Conservation (phyloP, 176 grass and related monocot genomes). For the Phyllostachys edulis region DNA sequence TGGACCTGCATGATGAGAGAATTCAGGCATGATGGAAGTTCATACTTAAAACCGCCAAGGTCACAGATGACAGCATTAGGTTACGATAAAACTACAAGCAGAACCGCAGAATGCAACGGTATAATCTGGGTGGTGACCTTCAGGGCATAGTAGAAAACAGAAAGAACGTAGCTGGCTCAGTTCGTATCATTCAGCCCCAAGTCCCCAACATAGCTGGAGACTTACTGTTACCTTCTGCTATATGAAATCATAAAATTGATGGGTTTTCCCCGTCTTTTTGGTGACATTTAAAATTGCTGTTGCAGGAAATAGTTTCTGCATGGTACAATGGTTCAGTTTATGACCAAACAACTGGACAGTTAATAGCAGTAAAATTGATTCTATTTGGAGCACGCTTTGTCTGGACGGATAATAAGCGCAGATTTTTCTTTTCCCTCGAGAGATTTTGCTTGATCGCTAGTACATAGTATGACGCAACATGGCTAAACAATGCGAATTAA, state of each 20-base stretch:
- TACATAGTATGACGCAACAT: background rate
- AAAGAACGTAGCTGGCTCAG: background rate
- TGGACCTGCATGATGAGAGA: slow-evolving; percentile 20
- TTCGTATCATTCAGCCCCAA: background rate
- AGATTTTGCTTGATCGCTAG: background rate
- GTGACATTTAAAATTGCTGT: background rate
- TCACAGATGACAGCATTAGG: slow-evolving; percentile 31
- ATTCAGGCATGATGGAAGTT: slow-evolving; percentile 12
- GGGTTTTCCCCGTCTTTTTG: too few species aligned
- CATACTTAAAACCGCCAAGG: background rate
- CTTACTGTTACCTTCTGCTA: background rate
- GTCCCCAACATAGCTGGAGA: background rate
- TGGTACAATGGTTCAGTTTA: background rate
- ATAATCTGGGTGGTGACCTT: background rate
- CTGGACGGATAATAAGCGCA: background rate
- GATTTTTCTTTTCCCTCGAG: background rate
- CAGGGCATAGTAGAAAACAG: background rate
- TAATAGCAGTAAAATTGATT: background rate
- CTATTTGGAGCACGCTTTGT: background rate
- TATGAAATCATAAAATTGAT: background rate
- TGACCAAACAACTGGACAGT: background rate
- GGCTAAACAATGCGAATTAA: background rate
- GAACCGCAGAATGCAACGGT: background rate
- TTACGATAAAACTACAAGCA: background rate
- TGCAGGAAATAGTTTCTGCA: background rate